Percentiles rank a stretch among this genome's conserved stretches.
Evolutionary conservation across 2,329 filamentous ascomycete genomes (phyloP).

Genomic region (Onygenales sp.): DNA sequence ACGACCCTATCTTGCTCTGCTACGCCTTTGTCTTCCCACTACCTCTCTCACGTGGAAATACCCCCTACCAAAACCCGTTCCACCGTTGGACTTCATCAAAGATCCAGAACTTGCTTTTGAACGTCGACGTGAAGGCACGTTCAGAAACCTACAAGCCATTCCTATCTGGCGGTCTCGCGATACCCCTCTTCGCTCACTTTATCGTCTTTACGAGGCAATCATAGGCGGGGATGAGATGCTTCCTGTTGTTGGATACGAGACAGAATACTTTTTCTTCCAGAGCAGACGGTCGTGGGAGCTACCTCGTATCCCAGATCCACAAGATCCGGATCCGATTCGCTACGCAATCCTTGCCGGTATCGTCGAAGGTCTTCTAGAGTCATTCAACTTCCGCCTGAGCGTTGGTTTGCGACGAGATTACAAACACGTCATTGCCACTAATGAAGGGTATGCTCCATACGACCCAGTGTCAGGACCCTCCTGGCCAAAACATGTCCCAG

Average conservation of each 20-base stretch:
- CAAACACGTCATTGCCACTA: constrained; percentile 7
- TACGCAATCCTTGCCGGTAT: constrained; percentile 20
- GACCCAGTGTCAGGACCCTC: constrained; percentile 7
- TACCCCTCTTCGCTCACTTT: constrained; percentile 16
- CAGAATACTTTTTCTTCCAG: constrained; percentile 19
- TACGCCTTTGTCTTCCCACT: constrained; percentile 11
- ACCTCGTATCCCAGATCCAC: constrained; percentile 17
- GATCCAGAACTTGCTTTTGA: constrained; percentile 6
- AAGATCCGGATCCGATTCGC: constrained; percentile 17
- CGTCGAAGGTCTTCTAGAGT: constrained; percentile 13
- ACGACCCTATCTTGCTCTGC: constrained; percentile 10
- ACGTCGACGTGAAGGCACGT: constrained; percentile 4
- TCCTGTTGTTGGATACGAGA: constrained; percentile 11
- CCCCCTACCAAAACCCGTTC: constrained; percentile 6
- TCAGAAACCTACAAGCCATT: constrained; percentile 9
- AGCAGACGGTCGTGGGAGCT: constrained; percentile 13
- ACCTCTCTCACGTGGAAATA: constrained; percentile 7
- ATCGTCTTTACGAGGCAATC: constrained; percentile 17
- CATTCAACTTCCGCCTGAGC: constrained; percentile 19
- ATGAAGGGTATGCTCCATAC: constrained; percentile 10
- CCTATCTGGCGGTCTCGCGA: constrained; percentile 16
- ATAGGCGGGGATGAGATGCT: constrained; percentile 6
- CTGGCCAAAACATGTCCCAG: constrained; percentile 12
- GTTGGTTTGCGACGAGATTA: constrained; percentile 13
- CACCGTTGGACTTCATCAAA: constrained; percentile 4